Conservation (phyloP, 2,329 filamentous ascomycete genomes). For the Hypoxylon sp. region DNA sequence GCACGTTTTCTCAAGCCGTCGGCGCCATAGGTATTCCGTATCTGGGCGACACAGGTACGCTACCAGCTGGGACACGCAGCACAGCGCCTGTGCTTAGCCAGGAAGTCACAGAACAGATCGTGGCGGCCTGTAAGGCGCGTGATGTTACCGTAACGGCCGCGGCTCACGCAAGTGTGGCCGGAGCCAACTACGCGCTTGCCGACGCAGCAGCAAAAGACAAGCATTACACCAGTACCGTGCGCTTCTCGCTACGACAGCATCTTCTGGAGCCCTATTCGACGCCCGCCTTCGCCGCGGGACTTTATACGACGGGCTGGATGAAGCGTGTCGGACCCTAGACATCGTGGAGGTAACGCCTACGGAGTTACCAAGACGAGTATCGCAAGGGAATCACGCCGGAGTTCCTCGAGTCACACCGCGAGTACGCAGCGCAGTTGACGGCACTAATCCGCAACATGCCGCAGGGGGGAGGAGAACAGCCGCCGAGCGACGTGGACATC, state of each 20-base stretch:
- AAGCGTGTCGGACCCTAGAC: background rate
- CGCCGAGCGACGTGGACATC: background rate
- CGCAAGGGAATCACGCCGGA: slow-evolving; percentile 24
- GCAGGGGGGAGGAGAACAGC: background rate
- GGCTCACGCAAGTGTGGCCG: background rate
- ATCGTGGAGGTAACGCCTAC: slow-evolving; percentile 9
- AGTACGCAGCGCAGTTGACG: background rate
- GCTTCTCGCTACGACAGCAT: background rate
- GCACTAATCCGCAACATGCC: slow-evolving; percentile 18
- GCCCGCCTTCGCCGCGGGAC: background rate
- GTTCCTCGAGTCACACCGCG: background rate
- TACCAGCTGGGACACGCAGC: slow-evolving; percentile 14
- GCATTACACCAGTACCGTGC: background rate
- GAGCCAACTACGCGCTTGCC: background rate
- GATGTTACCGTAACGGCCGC: background rate
- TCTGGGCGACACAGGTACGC: slow-evolving; percentile 27
- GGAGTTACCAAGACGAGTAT: background rate
- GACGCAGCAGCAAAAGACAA: slow-evolving; percentile 19
- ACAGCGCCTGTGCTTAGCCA: background rate
- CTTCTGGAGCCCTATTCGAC: background rate
- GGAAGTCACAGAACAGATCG: background rate
- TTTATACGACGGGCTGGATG: slow-evolving; percentile 13
- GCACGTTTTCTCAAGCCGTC: slow-evolving; percentile 9
- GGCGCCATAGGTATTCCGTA: slow-evolving; percentile 40
- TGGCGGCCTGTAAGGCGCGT: background rate